Evolutionary conservation across 306 rosid genomes (phyloP).

Genomic region (Carpinus viminea): DNA sequence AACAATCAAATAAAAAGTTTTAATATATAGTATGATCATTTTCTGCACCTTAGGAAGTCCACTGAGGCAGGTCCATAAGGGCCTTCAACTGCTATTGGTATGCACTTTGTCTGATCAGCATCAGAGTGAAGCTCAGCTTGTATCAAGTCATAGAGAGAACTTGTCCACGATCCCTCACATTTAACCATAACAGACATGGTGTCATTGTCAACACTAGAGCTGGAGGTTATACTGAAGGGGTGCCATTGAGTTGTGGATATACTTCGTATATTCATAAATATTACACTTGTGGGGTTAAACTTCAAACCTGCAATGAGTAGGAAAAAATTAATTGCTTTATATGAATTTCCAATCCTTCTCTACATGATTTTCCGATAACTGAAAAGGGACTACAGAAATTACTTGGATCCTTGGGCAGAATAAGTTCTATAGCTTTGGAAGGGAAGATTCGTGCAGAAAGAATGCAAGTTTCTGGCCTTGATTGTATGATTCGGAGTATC

Average conservation of each 20-base stretch:
- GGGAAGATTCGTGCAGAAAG: constrained; percentile 68
- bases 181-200: constrained; percentile 63
- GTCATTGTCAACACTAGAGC: constrained; percentile 56
- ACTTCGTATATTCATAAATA: constrained; percentile 76
- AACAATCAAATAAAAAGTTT: constrained; percentile 15
- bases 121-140: constrained; percentile 47
- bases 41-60: constrained; percentile 61
- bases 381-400: neutral
- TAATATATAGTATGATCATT: neutral
- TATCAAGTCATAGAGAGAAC: constrained; percentile 60
- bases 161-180: constrained; percentile 85
- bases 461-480: constrained; percentile 69
- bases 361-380: neutral
- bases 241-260: constrained; percentile 89
- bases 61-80: constrained; percentile 85
- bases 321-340: constrained; percentile 6
- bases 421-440: constrained; percentile 62
- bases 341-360: neutral
- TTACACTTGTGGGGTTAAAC: constrained; percentile 76
- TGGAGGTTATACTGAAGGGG: constrained; percentile 83
- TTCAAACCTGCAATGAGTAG: constrained; percentile 56
- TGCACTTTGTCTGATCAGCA: constrained; percentile 42
- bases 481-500: constrained; percentile 70
- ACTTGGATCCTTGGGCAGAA: constrained; percentile 82
- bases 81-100: constrained; percentile 81